Base-by-base conservation (phyloP, 805 yeast species). In the Metschnikowia amazonensis region DNA sequence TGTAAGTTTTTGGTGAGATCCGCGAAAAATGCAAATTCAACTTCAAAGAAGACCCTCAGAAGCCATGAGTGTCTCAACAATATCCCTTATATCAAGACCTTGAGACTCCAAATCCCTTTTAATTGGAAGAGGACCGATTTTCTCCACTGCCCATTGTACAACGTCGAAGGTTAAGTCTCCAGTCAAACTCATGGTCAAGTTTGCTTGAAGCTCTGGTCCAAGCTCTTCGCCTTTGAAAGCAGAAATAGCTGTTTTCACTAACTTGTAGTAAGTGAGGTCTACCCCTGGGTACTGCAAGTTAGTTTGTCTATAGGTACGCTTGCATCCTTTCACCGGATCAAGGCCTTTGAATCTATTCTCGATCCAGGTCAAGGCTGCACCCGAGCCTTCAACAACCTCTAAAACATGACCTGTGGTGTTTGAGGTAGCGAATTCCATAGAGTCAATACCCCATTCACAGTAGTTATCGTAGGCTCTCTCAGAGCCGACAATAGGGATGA, bases 381-480 rank as follows among this genome's bases (percentile, higher is more conserved):
- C 46, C 6, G 36, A 35, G 9, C 58, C 58, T 17, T 48, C 51
- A 13, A 46, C 23, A 18, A 45, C 35, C 43, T 62, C 67, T 10
- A 57, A 45, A 29, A 59, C 41, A 47, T 66, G 71, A 4, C 66
- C 69, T 17, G 62, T 53, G n/a, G 48, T 36, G 16, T 52, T 38
- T 16, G 60, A 59, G n/a, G 49, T 53, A 4, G 64, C 56, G 43
- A 64, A 60, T 46, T 66, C 70, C 28, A 64, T 48, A 6, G 65
- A 60, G 7, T 41, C 40, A 5, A 62, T 58, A 2, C 67, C 68
- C 54, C 59, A 48, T 4, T 50, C 53, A 48, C 72, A 66, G 61
- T 65, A 67, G 42, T 55, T 57, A 7, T 55, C 52, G 34, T 59
- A 65, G 1, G 55, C 55, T 17, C 52, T 50, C 41, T 52, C 42